Evolutionary conservation across 1,139 yeast species (phyloP), one percentile per base, ranked within the genome.

Genomic region (Zygosaccharomyces pseudobailii): DNA sequence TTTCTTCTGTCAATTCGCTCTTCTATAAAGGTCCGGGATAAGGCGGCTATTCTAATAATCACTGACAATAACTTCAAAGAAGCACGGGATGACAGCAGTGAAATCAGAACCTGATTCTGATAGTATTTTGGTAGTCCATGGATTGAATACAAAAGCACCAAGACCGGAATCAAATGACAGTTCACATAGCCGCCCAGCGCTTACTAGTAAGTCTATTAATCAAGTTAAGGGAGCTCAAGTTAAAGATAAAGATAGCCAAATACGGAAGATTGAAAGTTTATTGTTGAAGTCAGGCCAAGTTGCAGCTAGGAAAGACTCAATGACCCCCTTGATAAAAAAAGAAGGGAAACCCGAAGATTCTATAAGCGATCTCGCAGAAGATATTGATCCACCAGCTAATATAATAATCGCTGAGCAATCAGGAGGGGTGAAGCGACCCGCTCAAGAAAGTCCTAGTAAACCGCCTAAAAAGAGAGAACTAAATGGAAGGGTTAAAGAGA

Each of bases 181-280:
- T 1, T 19, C 23, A 17, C 30, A 35, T 22, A 20, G 49, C 50
- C 53, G 55, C 49, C 52, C 46, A 48, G 52, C 54, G 17, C 17
- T 48, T n/a, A 40, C 40, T 9, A 39, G 43, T 8, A 49, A 48
- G 21, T 40, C 48, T 24, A 23, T 48, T n/a, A 48, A 50, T 20
- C 44, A 46, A 25, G 22, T 22, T 6, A 48, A 40, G 8, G 24
- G 38, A 2, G 23, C 31, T 8, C 48, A 46, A 27, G 44, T 40
- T 17, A 24, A 37, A 7, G 47, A 36, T 3, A 41, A 35, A 10
- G 48, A 45, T 20, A 25, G 41, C 6, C 44, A 45, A 23, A 44
- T 41, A 21, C 50, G 43, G 9, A 43, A 46, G 20, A 46, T 46
- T 19, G 53, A 48, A n/a, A 48, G 47, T 30, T 52, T 43, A 35